Evolutionary conservation across 345 rosid species (phyloP).

Genomic region (Eutrema yunnanense): DNA sequence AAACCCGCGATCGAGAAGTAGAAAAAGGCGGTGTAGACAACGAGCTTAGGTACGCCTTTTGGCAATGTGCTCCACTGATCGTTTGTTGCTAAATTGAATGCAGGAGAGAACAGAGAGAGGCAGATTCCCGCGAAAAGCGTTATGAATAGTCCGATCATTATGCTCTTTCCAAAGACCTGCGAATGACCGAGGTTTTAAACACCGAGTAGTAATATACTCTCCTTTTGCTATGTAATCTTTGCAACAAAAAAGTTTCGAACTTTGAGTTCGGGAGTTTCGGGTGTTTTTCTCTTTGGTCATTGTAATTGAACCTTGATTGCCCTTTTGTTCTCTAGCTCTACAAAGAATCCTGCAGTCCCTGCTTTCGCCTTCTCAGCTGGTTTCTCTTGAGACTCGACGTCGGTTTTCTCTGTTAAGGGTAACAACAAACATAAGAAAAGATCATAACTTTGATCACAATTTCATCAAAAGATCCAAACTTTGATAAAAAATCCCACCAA

Average conservation of each 20-base stretch:
- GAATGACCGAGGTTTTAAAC: neutral
- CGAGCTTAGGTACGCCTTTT: constrained; percentile 61
- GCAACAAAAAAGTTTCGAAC: constrained; percentile 3
- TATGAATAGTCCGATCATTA: constrained; percentile 45
- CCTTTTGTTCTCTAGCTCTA: constrained; percentile 62
- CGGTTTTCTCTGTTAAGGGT: constrained; percentile 22
- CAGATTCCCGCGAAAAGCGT: constrained; percentile 66
- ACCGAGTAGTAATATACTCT: neutral
- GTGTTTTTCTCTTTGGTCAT: constrained; percentile 18
- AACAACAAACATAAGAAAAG: neutral
- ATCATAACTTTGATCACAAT: neutral
- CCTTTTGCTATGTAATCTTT: neutral
- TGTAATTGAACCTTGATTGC: constrained; percentile 57
- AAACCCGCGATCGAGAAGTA: constrained; percentile 69
- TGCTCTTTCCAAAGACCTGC: constrained; percentile 73
- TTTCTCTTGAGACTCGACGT: constrained; percentile 32
- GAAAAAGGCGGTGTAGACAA: constrained; percentile 75
- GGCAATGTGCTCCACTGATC: constrained; percentile 76
- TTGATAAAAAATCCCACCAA: no score
- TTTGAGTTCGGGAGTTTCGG: constrained; percentile 6
- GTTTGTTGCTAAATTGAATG: constrained; percentile 78
- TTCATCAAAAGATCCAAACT: neutral
- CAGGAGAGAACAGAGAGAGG: constrained; percentile 79
- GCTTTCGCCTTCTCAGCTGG: constrained; percentile 32
- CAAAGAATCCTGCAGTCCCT: constrained; percentile 52